Base-by-base conservation (phyloP, 2,329 filamentous ascomycete genomes). In the Aspergillus caelatus region DNA sequence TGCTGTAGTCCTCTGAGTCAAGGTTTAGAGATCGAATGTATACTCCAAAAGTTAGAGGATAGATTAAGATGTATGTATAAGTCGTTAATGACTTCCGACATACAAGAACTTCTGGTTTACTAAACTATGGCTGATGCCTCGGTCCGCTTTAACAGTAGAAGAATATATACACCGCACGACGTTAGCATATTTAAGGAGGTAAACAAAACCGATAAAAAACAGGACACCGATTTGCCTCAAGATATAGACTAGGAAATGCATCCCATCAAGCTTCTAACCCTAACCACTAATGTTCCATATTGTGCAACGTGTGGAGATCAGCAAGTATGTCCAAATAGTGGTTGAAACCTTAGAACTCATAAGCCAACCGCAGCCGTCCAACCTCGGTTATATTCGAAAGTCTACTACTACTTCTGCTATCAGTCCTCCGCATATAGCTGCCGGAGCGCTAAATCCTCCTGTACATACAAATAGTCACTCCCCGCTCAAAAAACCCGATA, bases 321-420 rank as follows among this genome's bases (percentile, higher is more conserved):
- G 34, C 34, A 36, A 36, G 0, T n/a, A 10, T 53, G 6, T n/a
- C 14, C 39, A 39, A 50, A 28, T 26, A 53, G 12, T 19, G 30
- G 28, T 10, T n/a, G 6, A 53, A 21, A 6, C 28, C 21, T 21
- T 10, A 11, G 23, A 16, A 16, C 26, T 19, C 30, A 53, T 5
- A n/a, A 30, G 30, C 26, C 50, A 34, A 53, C 9, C 55, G 41
- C 32, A 34, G 32, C 50, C 43, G 57, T 54, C 34, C 55, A 63
- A 58, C 58, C 63, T 65, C 63, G 63, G 63, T 30, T 65, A 65
- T 60, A 30, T 16, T 23, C 8, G 2, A 7, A 6, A 16, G 14
- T 39, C 34, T 54, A 19, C 43, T 54, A 19, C 43, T 16, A 19
- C 43, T 16, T 16, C 6, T 16, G 34, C 14, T 36, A 16, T 36